Base-by-base conservation (phyloP, 495 filamentous ascomycete genomes). In the Achaetomiella virescens region DNA sequence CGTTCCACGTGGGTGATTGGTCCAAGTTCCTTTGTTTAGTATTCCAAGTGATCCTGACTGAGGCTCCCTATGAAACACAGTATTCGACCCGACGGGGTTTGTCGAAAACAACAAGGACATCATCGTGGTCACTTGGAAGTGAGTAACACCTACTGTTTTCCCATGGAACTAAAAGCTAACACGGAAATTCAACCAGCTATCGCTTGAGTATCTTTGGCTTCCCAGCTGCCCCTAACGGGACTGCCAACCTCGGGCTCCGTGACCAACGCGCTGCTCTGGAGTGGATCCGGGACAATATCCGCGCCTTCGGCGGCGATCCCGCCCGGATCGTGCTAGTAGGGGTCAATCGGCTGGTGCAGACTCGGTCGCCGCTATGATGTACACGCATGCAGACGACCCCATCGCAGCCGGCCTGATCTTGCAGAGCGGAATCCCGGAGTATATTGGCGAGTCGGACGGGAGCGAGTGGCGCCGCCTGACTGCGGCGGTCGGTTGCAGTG, bases 251-350 rank as follows among this genome's bases (percentile, higher is more conserved):
- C 14, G 69, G 69, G 0, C 57, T 71, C 46, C 41, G 61, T 6
- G 69, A 71, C 38, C 69, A 71, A 38, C 29, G 69, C 3, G 46
- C 20, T 14, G 65, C 45, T 6, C 52, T 67, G 11, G 58, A 65
- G 35, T 71, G 68, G 69, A 53, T 81, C 36, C 64, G 71, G 29
- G 70, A 71, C 42, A 73, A 81, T 55, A 79, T 81, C 24, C 69
- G 61, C 59, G 71, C 66, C 14, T 87, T 87, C 58, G 84, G 55
- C 12, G 59, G 59, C 2, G 55, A 61, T 2, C 60, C 76, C 0
- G 55, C 67, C 24, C 51, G 65, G 4, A 64, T 77, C 14, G 72
- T 66, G 0, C 7, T 54, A n/a, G n/a, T 1, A 58, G 51, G 31
- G 64, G 62, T 2, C 37, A 62, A 0, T 54, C 46, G 0, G 29